Evolutionary conservation across 768 basidiomycete genomes (phyloP).

Genomic region (Trametes cubensis): DNA sequence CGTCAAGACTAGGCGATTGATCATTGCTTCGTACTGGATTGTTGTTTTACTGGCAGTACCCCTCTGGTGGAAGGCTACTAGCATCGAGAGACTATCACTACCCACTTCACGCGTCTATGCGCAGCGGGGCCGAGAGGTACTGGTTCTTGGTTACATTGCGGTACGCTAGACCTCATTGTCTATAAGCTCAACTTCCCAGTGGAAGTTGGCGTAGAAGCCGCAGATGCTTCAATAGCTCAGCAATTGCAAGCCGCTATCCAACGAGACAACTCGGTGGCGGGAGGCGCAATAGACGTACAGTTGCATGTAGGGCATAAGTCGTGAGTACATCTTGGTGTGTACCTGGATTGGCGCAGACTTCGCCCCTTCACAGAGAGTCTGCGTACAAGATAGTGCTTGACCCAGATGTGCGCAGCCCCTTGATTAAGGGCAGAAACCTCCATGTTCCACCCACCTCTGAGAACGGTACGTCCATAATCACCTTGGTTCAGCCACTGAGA

Average conservation of each 20-base stretch:
- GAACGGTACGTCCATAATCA: neutral
- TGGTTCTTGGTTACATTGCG: neutral
- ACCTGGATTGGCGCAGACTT: too few species aligned
- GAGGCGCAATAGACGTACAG: conserved; percentile 12
- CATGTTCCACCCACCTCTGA: neutral
- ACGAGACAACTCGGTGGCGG: too few species aligned
- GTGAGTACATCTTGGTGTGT: conserved; percentile 9
- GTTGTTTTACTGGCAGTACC: conserved; percentile 79
- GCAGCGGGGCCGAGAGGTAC: conserved; percentile 42
- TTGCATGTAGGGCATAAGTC: neutral
- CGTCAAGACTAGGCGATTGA: conserved; percentile 51
- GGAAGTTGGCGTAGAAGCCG: conserved; percentile 24
- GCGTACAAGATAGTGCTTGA: conserved; percentile 21
- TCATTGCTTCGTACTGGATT: conserved; percentile 78
- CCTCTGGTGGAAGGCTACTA: conserved; percentile 93
- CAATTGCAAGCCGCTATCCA: neutral
- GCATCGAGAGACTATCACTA: conserved; percentile 79
- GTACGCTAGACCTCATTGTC: neutral
- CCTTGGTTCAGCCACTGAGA: too few species aligned
- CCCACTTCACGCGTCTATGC: conserved; percentile 62
- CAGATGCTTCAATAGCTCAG: neutral
- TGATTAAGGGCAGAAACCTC: conserved; percentile 18
- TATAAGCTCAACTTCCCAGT: conserved; percentile 37
- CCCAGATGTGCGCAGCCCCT: neutral
- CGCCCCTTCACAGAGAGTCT: neutral